Evolutionary conservation across 179 eudicot genomes (phyloP).

Genomic region (Dionaea muscipula): DNA sequence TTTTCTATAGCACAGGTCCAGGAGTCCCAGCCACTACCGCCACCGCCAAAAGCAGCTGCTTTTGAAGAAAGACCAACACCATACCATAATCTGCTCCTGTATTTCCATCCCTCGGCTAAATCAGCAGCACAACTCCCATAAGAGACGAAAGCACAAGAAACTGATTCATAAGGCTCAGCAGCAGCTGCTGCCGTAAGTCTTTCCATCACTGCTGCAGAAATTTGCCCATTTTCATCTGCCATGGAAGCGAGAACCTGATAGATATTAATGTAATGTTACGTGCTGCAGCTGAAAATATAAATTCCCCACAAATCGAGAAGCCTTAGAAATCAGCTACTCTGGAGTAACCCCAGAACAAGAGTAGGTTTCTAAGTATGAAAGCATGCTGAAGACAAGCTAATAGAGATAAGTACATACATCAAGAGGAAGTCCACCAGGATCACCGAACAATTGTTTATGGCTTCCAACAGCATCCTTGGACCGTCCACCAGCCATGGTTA

Average conservation of each 20-base stretch:
- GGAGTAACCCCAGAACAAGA: neutral
- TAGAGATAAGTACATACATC: slow-evolving; percentile 42
- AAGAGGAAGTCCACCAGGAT: slow-evolving; percentile 58
- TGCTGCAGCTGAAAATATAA: slow-evolving; percentile 1
- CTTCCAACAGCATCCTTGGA: slow-evolving; percentile 28
- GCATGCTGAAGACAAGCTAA: neutral
- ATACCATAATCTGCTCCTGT: slow-evolving; percentile 85
- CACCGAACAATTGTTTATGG: slow-evolving; percentile 36
- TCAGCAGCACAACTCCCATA: slow-evolving; percentile 84
- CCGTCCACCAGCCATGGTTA: slow-evolving; percentile 29
- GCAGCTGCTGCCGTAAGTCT: slow-evolving; percentile 95
- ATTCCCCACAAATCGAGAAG: neutral
- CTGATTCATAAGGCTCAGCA: slow-evolving; percentile 96
- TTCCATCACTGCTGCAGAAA: slow-evolving; percentile 75
- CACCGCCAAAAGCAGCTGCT: slow-evolving; percentile 64
- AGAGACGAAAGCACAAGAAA: slow-evolving; percentile 89
- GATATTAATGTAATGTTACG: slow-evolving; percentile 9
- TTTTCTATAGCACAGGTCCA: slow-evolving; percentile 82
- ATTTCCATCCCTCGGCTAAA: slow-evolving; percentile 90
- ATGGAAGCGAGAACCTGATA: slow-evolving; percentile 70
- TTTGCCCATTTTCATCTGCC: slow-evolving; percentile 82
- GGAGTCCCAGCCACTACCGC: slow-evolving; percentile 90
- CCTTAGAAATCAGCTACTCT: neutral
- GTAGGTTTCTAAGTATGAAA: neutral
- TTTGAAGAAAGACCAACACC: slow-evolving; percentile 68